phyloP scores from a whole-genome alignment of 345 rosid genomes.

The Capsella bursapastoris region DNA sequence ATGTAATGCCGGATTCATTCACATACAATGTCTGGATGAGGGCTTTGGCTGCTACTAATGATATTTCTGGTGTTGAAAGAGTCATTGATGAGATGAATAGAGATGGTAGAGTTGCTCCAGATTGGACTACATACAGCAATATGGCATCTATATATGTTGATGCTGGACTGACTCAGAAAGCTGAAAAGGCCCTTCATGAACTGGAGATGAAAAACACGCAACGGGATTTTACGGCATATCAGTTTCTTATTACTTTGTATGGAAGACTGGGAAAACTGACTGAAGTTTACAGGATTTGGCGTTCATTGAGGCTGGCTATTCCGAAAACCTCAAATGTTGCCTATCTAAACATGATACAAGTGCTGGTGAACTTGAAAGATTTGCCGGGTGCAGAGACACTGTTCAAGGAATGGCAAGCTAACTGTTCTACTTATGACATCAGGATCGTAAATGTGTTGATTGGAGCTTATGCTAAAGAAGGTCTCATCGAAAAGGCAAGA shows the following conservation, averaged over 20 bases:
- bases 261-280: slow-evolving; percentile 68
- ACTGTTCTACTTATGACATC: slow-evolving; percentile 71
- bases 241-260: slow-evolving; percentile 79
- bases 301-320: slow-evolving; percentile 83
- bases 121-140: slow-evolving; percentile 96
- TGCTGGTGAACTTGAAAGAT: slow-evolving; percentile 81
- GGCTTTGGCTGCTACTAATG: slow-evolving; percentile 72
- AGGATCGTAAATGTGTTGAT: slow-evolving; percentile 74
- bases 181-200: slow-evolving; percentile 79
- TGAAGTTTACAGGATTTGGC: slow-evolving; percentile 93
- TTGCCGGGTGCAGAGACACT: slow-evolving; percentile 89
- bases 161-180: slow-evolving; percentile 67
- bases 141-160: slow-evolving; percentile 84
- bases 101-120: slow-evolving; percentile 78
- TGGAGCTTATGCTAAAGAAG: slow-evolving; percentile 68
- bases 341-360: slow-evolving; percentile 93
- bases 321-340: slow-evolving; percentile 74
- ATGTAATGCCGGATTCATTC: slow-evolving; percentile 63
- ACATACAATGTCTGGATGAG: slow-evolving; percentile 97
- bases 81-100: slow-evolving; percentile 86
- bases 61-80: slow-evolving; percentile 80
- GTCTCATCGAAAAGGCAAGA: slow-evolving; percentile 65
- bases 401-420: slow-evolving; percentile 85
- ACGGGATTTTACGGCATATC: slow-evolving; percentile 69
- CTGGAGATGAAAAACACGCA: slow-evolving; percentile 65